Base-by-base conservation (phyloP, 1,284 basidiomycete species). In the Ceratobasidium sp. region DNA sequence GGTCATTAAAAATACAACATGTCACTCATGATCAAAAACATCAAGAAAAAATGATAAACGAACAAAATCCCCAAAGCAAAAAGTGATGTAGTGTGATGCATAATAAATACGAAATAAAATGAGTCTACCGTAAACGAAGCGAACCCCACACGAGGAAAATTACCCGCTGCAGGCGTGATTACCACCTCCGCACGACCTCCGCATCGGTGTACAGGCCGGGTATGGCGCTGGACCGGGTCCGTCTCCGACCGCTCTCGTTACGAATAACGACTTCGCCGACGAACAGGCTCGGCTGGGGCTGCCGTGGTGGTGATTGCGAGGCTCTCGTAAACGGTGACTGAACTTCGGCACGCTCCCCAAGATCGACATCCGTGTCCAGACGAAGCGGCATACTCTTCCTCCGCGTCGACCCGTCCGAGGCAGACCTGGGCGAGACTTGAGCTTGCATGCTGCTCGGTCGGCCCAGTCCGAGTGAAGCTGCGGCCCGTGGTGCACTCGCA, bases 231-330 rank as follows among this genome's bases (percentile, higher is more conserved):
- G 67, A 38, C 6, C 67, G 55, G 23, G 67, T 71, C 38, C 67
- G 26, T 23, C 30, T 30, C 7, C 67, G 67, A 8, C 67, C 67
- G 21, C 55, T 59, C 50, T 71, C 67, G 46, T 71, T 71, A 5
- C 67, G 55, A 26, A 71, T 71, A 30, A 71, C 67, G n/a, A 71
- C 67, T 35, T 71, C 67, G 1, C 67, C 67, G 32, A n/a, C 26
- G 13, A 57, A 57, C 26, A 71, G 43, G 16, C 46, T 28, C 18
- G 30, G 30, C 3, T 35, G 46, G 3, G 46, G 41, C 41, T 52
- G 54, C 54, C 9, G 9, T n/a, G n/a, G n/a, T n/a, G n/a, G 35
- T 38, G 6, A 11, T 38, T 4, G 35, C 11, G 35, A 11, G 11
- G 35, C 4, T n/a, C 18, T 28, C 16, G 32, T 41, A 23, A 71